Evolutionary conservation across 345 rosid genomes (phyloP), one percentile per base, ranked within the genome.

Genomic region (Arabidopsis suecica): DNA sequence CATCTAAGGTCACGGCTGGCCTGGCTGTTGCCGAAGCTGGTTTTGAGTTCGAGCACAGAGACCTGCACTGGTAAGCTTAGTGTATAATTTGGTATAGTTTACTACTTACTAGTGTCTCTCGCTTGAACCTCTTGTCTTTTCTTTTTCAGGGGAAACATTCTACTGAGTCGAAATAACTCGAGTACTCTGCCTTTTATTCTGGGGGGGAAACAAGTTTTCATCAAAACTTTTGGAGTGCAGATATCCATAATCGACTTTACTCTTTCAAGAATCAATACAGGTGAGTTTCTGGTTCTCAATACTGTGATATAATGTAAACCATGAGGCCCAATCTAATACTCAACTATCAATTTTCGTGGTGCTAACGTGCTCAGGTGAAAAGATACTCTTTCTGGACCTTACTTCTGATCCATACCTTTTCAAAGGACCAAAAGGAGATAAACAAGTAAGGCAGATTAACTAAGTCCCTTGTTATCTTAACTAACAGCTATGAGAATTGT

Each of bases 1-100:
- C 77, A 70, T 70, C 80, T 68, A 79, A 95, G 99, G 96, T 90
- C 75, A 85, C 88, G n/a, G 89, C 85, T 82, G 98, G 87, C 61
- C 72, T 95, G 61, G 99, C 97, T 14, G 91, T 90, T 78, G 91
- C 99, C 74, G 99, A 95, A 88, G 89, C 86, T 79, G 97, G 96
- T 62, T 95, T 83, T 77, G 98, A 90, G 82, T 95, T 95, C 11
- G 99, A 95, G 80, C 97, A 92, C 67, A 88, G 98, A 6, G 97
- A 92, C 75, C 80, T 95, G 71, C 98, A 95, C 79, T 95, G 97
- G 99, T 95, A 9, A 77, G 68, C 34, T 69, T 67, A 40, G 41
- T 42, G 9, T 64, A 72, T 34, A 2, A 77, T 65, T 59, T 67
- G 64, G 48, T 55, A 13, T 48, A 34, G 55, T 73, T 61, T 65